Evolutionary conservation across 2,329 filamentous ascomycete genomes (phyloP).

Genomic region (Davidsoniella eucalypti): DNA sequence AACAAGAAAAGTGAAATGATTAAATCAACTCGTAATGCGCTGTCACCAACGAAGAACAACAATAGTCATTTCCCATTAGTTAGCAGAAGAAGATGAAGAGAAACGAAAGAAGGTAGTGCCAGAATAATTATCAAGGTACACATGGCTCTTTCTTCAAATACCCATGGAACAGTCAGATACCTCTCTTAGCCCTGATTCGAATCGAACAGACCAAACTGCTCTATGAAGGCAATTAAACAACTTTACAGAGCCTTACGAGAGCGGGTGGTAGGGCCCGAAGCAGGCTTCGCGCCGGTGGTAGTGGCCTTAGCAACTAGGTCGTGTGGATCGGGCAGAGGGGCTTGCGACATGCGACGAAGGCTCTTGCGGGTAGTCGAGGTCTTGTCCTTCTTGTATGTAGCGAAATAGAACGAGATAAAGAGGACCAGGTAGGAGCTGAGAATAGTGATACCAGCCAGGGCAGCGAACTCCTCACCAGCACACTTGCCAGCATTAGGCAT

Average conservation of each 20-base stretch:
- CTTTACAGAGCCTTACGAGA: constrained; percentile 45
- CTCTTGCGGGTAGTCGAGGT: constrained; percentile 65
- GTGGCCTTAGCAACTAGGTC: constrained; percentile 25
- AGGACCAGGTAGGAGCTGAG: constrained; percentile 90
- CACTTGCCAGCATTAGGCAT: constrained; percentile 74
- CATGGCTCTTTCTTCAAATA: not conserved
- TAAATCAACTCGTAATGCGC: constrained; percentile 3
- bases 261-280: constrained; percentile 43
- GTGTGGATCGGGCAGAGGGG: constrained; percentile 66
- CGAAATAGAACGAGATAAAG: constrained; percentile 98
- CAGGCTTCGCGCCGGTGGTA: constrained; percentile 30
- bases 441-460: constrained; percentile 80
- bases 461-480: constrained; percentile 92
- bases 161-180: too few relatives aligned
- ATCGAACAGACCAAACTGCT: not conserved
- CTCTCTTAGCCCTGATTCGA: too few relatives aligned
- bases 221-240: not conserved
- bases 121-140: too few relatives aligned
- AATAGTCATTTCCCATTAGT: not conserved
- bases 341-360: constrained; percentile 47
- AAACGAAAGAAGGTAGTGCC: not conserved
- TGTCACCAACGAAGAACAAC: not conserved
- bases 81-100: constrained; percentile 3
- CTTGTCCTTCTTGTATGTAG: constrained; percentile 87
- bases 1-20: constrained; percentile 4